These are phyloP conservation scores for Fusarium sambucinum DNA, from an alignment of 2,329 filamentous ascomycete genomes.

Conservation along the genomic window DNA sequence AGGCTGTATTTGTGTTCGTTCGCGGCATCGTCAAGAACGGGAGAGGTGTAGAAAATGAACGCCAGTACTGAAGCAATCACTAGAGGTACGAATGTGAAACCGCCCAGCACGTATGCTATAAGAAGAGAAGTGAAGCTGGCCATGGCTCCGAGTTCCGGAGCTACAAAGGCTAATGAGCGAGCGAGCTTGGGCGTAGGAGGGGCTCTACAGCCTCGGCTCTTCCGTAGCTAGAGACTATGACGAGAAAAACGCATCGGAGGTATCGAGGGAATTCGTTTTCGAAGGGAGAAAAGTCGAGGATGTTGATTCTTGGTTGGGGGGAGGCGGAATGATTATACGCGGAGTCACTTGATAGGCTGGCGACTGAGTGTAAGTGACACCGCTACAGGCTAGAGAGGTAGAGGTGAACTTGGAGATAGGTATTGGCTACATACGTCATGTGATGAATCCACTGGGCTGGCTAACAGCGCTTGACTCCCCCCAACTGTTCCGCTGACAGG, in stretches of 20 bases:
- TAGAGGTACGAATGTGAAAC: constrained; percentile 87
- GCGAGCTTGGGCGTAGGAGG: constrained; percentile 34
- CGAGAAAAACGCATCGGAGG: constrained; percentile 36
- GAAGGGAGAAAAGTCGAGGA: constrained; percentile 26
- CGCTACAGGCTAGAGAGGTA: constrained; percentile 27
- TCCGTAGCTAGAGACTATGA: constrained; percentile 28
- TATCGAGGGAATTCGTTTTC: constrained; percentile 8
- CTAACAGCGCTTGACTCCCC: constrained; percentile 25
- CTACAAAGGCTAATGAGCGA: constrained; percentile 35
- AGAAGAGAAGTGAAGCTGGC: constrained; percentile 70
- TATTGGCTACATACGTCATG: constrained; percentile 41
- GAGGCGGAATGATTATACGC: constrained; percentile 38
- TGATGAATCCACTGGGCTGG: constrained; percentile 43
- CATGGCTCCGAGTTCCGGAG: constrained; percentile 56
- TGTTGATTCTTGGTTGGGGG: constrained; percentile 28
- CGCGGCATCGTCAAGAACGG: constrained; percentile 60
- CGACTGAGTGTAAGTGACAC: constrained; percentile 40
- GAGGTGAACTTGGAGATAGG: background rate
- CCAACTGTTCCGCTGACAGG: constrained; percentile 10
- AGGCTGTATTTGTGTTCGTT: constrained; percentile 49
- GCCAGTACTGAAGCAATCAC: constrained; percentile 70
- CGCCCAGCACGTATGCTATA: constrained; percentile 84
- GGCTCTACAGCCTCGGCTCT: constrained; percentile 38
- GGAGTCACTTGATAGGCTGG: constrained; percentile 42
- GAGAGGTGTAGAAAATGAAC: constrained; percentile 77